A percentile compares a stretch with the other conserved stretches of the same genome.
Evolutionary conservation across 768 basidiomycete species (phyloP).

Genomic region (Xanthoconium purpureum): DNA sequence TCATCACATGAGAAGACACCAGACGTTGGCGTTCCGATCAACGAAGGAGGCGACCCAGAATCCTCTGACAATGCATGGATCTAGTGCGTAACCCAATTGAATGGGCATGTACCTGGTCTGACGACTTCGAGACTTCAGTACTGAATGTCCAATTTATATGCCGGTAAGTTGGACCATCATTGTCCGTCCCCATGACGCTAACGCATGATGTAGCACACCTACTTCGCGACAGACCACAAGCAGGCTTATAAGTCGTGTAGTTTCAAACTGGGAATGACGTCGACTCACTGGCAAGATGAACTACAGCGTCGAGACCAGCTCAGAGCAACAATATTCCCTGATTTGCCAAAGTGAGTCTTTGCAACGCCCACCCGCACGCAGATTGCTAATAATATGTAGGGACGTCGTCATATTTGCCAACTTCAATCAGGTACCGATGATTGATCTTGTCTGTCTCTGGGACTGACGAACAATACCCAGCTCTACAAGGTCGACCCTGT

Average conservation of each 20-base stretch:
- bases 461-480: constrained; percentile 22
- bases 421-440: constrained; percentile 46
- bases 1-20: constrained; percentile 2
- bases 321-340: constrained; percentile 41
- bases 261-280: constrained; percentile 9
- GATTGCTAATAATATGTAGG: constrained; percentile 21
- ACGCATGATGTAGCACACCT: constrained; percentile 37
- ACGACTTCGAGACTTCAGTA: constrained; percentile 24
- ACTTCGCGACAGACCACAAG: constrained; percentile 49
- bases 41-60: constrained; percentile 43
- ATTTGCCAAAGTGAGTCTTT: constrained; percentile 37
- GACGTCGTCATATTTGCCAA: constrained; percentile 49
- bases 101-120: neutral
- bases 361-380: neutral
- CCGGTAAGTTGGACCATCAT: constrained; percentile 31
- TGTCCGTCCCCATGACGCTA: neutral
- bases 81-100: constrained; percentile 35
- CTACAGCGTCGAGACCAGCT: constrained; percentile 36
- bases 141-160: constrained; percentile 46
- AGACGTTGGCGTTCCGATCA: constrained; percentile 33
- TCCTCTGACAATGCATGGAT: constrained; percentile 37
- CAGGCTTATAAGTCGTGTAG: constrained; percentile 36
- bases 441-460: neutral
- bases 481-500: constrained; percentile 48
- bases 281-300: constrained; percentile 39